Conservation (phyloP, 805 yeast genomes). For the Saccharomycopsis babjevae region DNA sequence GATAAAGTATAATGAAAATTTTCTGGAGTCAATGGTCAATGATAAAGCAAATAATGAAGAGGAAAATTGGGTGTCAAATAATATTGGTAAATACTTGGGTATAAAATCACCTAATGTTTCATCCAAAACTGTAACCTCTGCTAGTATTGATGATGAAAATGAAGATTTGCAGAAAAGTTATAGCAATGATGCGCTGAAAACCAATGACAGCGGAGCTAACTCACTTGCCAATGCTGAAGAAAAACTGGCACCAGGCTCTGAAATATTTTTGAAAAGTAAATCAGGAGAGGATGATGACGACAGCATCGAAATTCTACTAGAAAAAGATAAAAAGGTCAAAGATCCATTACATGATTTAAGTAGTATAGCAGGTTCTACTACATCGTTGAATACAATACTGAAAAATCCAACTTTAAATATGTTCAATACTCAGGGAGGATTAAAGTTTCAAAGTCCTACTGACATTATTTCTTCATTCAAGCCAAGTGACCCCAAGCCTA, state of each 20-base stretch:
- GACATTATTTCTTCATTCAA: neutral
- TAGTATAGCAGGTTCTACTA: neutral
- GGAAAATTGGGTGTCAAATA: neutral
- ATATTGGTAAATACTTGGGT: neutral
- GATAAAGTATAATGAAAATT: neutral
- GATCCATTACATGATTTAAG: neutral
- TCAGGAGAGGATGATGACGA: neutral
- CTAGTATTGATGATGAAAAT: neutral
- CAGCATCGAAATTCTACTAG: neutral
- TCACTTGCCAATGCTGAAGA: neutral
- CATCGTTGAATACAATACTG: neutral
- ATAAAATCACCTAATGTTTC: neutral
- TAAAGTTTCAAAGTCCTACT: neutral
- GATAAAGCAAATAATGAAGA: neutral
- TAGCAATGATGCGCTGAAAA: neutral
- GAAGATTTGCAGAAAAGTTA: neutral
- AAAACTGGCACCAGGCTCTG: neutral
- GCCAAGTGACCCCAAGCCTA: neutral
- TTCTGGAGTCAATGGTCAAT: neutral
- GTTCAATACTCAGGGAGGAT: neutral
- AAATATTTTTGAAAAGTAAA: neutral
- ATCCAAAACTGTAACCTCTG: neutral
- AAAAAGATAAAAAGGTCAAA: neutral
- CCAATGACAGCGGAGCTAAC: neutral
- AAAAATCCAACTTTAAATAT: neutral